Base-by-base conservation (phyloP, 768 basidiomycete species). In the Leccinum fibrillosum region DNA sequence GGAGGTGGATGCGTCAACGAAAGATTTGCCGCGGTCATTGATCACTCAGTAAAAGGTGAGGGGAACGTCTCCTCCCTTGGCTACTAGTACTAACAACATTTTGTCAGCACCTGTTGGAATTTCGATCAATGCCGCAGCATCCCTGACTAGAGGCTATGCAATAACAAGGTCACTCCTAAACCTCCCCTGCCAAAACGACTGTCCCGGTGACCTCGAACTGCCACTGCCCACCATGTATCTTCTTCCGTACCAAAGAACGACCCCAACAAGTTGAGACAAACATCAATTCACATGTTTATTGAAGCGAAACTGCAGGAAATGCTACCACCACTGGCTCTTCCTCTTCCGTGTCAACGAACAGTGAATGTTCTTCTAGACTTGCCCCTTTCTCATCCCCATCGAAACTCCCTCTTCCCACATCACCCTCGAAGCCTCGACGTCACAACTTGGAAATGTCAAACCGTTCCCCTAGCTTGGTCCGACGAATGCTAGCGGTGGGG, bases 371-470 rank as follows among this genome's bases (percentile, higher is more conserved):
- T 9, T 66, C 64, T 32, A 63, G 26, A 55, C 21, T 10, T 2
- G 17, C 49, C 9, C 42, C 57, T 10, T 21, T 45, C 21, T 49
- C 56, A 2, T 72, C 71, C 30, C 66, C 69, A n/a, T 73, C 73
- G 1, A 73, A 69, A 53, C 57, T 72, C 1, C 70, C 71, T 39
- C 56, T 72, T 54, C 69, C 61, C 2, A 23, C 49, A 6, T 69
- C 65, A 2, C 62, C 68, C 1, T 42, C 32, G 6, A 72, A 69
- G 26, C 55, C 11, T 57, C 55, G 19, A 51, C 47, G 13, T n/a
- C 55, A 25, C 62, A 66, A 42, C 15, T 53, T 0, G 55, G 59
- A 25, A 58, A 35, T 30, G 9, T 49, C 1, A 62, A 55, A 30
- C 26, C 64, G 1, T 53, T 47, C 17, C 50, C 57, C 30, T 34